Evolutionary conservation across 2,329 filamentous ascomycete species (phyloP), one percentile per base, ranked within the genome.

Genomic region (Aspergillus sp.): DNA sequence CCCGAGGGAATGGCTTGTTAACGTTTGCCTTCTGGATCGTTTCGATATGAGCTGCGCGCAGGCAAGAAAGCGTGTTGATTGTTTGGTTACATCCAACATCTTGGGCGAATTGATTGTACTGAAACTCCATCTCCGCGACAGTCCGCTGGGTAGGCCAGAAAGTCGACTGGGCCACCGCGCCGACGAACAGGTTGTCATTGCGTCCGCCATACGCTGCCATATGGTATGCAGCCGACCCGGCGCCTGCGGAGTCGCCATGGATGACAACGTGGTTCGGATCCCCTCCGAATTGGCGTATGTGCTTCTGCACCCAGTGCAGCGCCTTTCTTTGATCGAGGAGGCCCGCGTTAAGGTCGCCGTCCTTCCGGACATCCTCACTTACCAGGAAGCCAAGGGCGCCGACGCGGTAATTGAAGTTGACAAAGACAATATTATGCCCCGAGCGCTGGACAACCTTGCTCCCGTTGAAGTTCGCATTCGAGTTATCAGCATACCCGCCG

Each of bases 321-420:
- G 55, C 56, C 12, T 61, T 38, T 13, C 58, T 45, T 29, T 63
- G 58, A 28, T 62, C 57, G 20, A 50, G 40, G 12, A 59, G 43
- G 1, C 80, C 80, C 13, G 79, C 55, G 45, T 85, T 86, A 4
- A 66, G 60, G 24, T 60, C 58, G 3, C 68, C 66, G 5, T 37
- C 47, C 8, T 45, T 53, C 4, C 57, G 51, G 20, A 72, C 48
- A 43, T 56, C 64, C 50, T 41, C 63, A 46, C 64, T 62, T 34
- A 60, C 61, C 12, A 76, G 47, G 45, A 74, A 75, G 4, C 73
- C 72, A 58, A 66, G 75, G 19, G 60, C 59, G 3, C 60, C 61
- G 15, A 72, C 55, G 8, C 71, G 62, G 39, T 74, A 75, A 44
- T 74, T 74, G 42, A 75, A 84, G 55, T 82, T 84, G 56, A 82